A percentile compares a stretch with the other conserved stretches of the same genome.
Evolutionary conservation across 1,284 basidiomycete species (phyloP).

Genomic region (Trichosporon sp.): DNA sequence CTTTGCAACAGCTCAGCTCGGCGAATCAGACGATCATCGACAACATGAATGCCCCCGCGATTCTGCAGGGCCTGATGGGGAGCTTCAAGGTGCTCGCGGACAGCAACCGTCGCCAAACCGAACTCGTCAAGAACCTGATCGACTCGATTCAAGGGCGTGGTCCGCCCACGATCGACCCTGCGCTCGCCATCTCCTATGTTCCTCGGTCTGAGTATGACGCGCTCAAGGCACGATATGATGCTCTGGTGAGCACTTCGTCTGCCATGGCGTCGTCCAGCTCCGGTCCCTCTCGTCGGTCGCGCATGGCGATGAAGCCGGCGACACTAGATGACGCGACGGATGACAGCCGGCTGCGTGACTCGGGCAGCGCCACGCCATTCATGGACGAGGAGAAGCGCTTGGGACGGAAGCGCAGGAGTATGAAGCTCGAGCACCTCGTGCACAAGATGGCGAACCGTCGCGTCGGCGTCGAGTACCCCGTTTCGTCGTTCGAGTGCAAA

Average conservation of each 20-base stretch:
- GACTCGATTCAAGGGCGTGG: slow-evolving; percentile 30
- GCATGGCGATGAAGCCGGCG: slow-evolving; percentile 23
- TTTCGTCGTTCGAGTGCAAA: slow-evolving; percentile 42
- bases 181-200: slow-evolving; percentile 38
- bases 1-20: slow-evolving; percentile 36
- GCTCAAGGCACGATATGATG: slow-evolving; percentile 47
- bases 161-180: slow-evolving; percentile 37
- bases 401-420: slow-evolving; percentile 45
- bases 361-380: slow-evolving; percentile 23
- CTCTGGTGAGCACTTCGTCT: slow-evolving; percentile 34
- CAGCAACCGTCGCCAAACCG: slow-evolving; percentile 42
- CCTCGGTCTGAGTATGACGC: slow-evolving; percentile 45
- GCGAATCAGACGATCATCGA: slow-evolving; percentile 39
- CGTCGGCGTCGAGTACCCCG: slow-evolving; percentile 50
- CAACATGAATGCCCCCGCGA: slow-evolving; percentile 38
- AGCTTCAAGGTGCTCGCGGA: slow-evolving; percentile 43
- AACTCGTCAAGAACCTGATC: slow-evolving; percentile 42
- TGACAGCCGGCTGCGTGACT: slow-evolving; percentile 26
- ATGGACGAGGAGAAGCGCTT: slow-evolving; percentile 30
- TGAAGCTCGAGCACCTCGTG: slow-evolving; percentile 55
- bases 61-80: slow-evolving; percentile 40
- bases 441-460: slow-evolving; percentile 54
- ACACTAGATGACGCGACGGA: slow-evolving; percentile 20
- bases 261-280: slow-evolving; percentile 19
- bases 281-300: slow-evolving; percentile 19